phyloP scores from a whole-genome alignment of 2,329 filamentous ascomycete species.

The Colletotrichum sp. region DNA sequence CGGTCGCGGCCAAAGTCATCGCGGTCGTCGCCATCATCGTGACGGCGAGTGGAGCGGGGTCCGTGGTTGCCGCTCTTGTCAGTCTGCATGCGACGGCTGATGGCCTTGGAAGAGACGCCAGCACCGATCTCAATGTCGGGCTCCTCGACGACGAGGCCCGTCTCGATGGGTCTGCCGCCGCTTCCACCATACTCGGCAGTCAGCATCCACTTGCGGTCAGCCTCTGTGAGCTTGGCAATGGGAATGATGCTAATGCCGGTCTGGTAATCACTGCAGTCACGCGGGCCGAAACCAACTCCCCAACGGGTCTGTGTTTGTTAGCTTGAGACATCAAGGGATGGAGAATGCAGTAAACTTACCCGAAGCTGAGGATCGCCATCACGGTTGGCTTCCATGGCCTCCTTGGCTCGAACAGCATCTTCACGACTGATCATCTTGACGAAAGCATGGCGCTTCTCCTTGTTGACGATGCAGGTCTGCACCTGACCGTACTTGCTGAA shows the following conservation, averaged over 20 bases:
- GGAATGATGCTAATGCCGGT: conserved; percentile 93
- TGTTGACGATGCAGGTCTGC: conserved; percentile 97
- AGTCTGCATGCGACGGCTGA: conserved; percentile 72
- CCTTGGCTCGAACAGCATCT: conserved; percentile 84
- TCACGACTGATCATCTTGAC: conserved; percentile 96
- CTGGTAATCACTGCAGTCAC: conserved; percentile 95
- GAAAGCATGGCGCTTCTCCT: conserved; percentile 97
- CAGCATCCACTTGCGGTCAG: conserved; percentile 96
- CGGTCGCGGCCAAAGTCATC: conserved; percentile 32
- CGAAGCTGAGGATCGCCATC: conserved; percentile 75
- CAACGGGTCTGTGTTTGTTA: conserved; percentile 74
- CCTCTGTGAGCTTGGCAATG: conserved; percentile 90
- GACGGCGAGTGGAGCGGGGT: conserved; percentile 63
- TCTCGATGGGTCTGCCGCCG: conserved; percentile 80
- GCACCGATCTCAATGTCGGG: conserved; percentile 98
- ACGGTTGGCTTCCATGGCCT: conserved; percentile 83
- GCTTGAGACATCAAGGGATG: neutral
- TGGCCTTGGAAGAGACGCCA: conserved; percentile 93
- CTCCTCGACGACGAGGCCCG: conserved; percentile 90
- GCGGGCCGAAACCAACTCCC: conserved; percentile 96
- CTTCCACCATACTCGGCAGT: conserved; percentile 93
- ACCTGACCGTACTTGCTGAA: conserved; percentile 86
- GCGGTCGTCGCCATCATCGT: conserved; percentile 34
- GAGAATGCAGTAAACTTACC: conserved; percentile 56
- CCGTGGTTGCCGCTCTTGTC: conserved; percentile 70